Evolutionary conservation across 305 asterid genomes (phyloP).

Genomic region (Plantago lanceolata): DNA sequence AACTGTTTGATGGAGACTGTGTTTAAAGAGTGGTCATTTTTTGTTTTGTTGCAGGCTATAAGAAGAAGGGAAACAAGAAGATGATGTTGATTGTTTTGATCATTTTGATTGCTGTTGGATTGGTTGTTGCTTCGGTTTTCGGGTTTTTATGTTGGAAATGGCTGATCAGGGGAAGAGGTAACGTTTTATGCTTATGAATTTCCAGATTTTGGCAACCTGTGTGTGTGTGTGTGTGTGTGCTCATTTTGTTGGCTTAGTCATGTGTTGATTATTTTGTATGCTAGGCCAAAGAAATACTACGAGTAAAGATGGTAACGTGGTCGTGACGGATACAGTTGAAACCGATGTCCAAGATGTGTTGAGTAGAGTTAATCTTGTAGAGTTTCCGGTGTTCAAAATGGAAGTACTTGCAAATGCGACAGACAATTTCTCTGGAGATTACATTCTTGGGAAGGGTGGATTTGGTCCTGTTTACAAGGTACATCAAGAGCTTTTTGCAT

Average conservation of each 20-base stretch:
- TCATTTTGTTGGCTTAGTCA: conserved; percentile 9
- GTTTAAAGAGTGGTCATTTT: neutral
- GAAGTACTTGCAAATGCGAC: conserved; percentile 46
- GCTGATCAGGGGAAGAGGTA: conserved; percentile 42
- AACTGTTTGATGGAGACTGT: too few relatives aligned
- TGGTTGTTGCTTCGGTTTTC: conserved; percentile 21
- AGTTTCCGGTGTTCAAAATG: conserved; percentile 42
- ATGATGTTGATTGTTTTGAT: conserved; percentile 27
- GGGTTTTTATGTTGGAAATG: conserved; percentile 35
- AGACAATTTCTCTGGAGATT: conserved; percentile 32
- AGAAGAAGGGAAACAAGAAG: conserved; percentile 24
- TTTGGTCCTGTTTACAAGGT: conserved; percentile 69
- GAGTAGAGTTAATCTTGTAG: conserved; percentile 36
- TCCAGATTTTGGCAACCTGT: neutral
- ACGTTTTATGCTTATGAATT: neutral
- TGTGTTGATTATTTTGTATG: neutral
- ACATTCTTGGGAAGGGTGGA: conserved; percentile 67
- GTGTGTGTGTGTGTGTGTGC: neutral
- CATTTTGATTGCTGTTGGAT: conserved; percentile 26
- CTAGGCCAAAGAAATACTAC: conserved; percentile 23
- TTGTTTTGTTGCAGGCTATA: conserved; percentile 26
- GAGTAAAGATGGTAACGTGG: neutral
- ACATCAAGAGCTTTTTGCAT: neutral
- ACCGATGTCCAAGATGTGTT: conserved; percentile 25
- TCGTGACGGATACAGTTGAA: conserved; percentile 13